These are phyloP conservation scores for Pseudocohnilembus persalinus DNA, from an alignment of 169 alveolate species.

Conservation along the genomic window DNA sequence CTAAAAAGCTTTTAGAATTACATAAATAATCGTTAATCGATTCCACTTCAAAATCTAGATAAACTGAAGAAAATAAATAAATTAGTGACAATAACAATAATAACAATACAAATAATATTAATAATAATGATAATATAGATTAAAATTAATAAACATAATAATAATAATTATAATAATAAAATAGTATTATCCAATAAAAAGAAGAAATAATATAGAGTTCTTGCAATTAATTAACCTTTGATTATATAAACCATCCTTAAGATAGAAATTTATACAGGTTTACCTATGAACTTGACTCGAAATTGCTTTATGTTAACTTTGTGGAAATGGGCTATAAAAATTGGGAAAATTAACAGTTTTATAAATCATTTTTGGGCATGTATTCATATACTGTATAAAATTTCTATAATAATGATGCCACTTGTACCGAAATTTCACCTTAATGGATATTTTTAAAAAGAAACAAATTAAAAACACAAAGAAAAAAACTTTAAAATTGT, in stretches of 20 bases:
- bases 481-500: background rate
- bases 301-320: slow-evolving; percentile 8
- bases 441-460: background rate
- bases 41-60: too few relatives aligned
- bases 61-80: background rate
- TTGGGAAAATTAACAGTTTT: slow-evolving; percentile 1
- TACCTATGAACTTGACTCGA: background rate
- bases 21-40: too few relatives aligned
- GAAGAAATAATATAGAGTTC: too few relatives aligned
- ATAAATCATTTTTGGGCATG: background rate
- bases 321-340: slow-evolving; percentile 7
- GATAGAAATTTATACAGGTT: slow-evolving; percentile 17
- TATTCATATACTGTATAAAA: background rate
- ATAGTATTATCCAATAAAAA: too few relatives aligned
- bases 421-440: background rate
- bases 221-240: background rate
- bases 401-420: background rate
- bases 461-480: background rate
- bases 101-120: slow-evolving; percentile 1
- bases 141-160: too few relatives aligned
- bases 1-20: slow-evolving; percentile 5
- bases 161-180: too few relatives aligned
- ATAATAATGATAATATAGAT: too few relatives aligned
- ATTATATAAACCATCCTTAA: background rate
- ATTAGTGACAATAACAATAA: background rate